Base-by-base conservation (phyloP, 208 protist genomes). In the Trypanosoma boissoni region DNA sequence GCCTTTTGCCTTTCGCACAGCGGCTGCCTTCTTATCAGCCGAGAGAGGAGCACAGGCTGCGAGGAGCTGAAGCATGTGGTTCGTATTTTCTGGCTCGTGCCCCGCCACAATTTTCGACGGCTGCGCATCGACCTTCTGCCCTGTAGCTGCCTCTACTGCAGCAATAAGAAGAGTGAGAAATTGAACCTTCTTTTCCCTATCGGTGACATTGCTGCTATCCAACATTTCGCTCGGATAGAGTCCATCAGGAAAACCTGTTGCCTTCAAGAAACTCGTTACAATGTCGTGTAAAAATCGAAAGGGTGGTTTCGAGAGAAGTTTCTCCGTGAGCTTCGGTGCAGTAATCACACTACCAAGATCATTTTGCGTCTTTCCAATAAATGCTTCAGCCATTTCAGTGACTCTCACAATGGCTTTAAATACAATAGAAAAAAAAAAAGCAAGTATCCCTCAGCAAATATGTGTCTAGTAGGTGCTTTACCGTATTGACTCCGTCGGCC, bases 271-370 rank as follows among this genome's bases (percentile, higher is more conserved):
- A 41, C 58, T 72, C 37, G 78, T 86, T 18, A 92, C 81, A 41
- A 95, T 79, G 64, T 97, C 92, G 61, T 95, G 86, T 10, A 97
- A 49, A 70, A 93, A 97, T 31, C 87, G 84, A 61, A 97, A 97
- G 0, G 92, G 92, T 4, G 92, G 92, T 24, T 76, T 76, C 34
- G 61, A 61, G 21, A 97, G 83, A 5, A 92, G 82, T 60, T 97
- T 97, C 26, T 97, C 92, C 24, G 85, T 83, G 14, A 97, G 75
- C 67, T 93, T 92, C 2, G 92, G 92, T 4, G 75, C 28, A 18
- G 76, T 64, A 34, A 94, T 88, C 49, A 92, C 58, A 21, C 83
- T 76, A 21, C 88, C 88, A 8, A 95, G 72, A 65, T 90, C 83
- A 29, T 67, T 68, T 49, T 86, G 76, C 20, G 88, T 95, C 54